Percentiles rank a stretch among this genome's conserved stretches.
Evolutionary conservation across 2,329 filamentous ascomycete genomes (phyloP).

Genomic region (Magnaporthiopsis rhizophila): DNA sequence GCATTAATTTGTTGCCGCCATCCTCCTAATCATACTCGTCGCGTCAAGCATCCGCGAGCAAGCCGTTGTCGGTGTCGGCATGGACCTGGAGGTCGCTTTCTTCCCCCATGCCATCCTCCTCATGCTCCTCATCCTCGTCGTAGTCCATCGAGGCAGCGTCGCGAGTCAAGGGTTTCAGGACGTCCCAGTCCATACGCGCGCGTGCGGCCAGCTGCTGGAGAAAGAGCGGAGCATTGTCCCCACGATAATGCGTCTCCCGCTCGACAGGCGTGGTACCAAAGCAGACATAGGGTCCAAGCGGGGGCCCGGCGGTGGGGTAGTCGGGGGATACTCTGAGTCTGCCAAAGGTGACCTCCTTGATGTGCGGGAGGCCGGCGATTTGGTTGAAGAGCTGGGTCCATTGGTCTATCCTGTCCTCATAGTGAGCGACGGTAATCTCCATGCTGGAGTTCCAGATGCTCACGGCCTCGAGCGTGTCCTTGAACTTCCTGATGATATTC

Average conservation of each 20-base stretch:
- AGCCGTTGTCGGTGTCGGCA: too few relatives aligned
- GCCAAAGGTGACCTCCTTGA: neutral
- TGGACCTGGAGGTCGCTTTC: too few relatives aligned
- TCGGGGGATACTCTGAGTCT: neutral
- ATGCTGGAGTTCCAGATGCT: slow-evolving; percentile 1
- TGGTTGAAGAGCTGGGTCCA: slow-evolving; percentile 1
- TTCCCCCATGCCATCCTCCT: too few relatives aligned
- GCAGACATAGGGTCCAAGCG: neutral
- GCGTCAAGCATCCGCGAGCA: too few relatives aligned
- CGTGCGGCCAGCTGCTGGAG: neutral
- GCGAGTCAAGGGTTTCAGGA: neutral
- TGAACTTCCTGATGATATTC: neutral
- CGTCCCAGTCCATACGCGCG: neutral
- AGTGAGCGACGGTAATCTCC: neutral
- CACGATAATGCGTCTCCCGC: neutral
- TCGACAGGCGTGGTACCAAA: neutral
- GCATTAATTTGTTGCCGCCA: neutral
- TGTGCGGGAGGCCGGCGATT: slow-evolving; percentile 1
- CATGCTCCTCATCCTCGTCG: neutral
- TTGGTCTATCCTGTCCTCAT: neutral
- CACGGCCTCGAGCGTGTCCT: slow-evolving; percentile 1
- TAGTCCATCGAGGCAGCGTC: neutral
- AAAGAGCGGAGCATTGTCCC: neutral
- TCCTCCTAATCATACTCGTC: neutral
- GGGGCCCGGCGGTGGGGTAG: too few relatives aligned